These are phyloP conservation scores for Salisapilia sapeloensis DNA, from an alignment of 352 stramenopile species.

Conservation along the genomic window DNA sequence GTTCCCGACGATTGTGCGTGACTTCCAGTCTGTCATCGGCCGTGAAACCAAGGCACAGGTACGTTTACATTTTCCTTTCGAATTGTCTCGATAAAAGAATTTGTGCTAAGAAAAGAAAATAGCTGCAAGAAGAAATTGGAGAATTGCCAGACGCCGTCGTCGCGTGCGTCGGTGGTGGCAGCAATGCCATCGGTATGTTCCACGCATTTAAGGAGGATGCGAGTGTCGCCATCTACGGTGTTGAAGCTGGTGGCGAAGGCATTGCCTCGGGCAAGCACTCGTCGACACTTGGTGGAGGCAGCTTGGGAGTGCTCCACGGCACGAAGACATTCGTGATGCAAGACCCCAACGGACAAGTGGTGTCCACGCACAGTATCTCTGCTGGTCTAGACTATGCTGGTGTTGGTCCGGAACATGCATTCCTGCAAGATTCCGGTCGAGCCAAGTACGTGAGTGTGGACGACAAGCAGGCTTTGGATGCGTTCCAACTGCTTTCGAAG, in stretches of 20 bases:
- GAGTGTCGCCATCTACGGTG: conserved; percentile 89
- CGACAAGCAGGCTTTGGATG: conserved; percentile 92
- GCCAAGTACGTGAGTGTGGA: conserved; percentile 94
- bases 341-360: conserved; percentile 87
- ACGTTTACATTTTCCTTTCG: background rate
- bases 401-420: conserved; percentile 94
- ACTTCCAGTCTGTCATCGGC: conserved; percentile 96
- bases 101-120: conserved; percentile 7
- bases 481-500: conserved; percentile 89
- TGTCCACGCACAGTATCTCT: conserved; percentile 91
- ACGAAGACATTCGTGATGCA: conserved; percentile 97
- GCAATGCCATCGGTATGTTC: conserved; percentile 99
- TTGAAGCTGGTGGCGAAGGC: conserved; percentile 93
- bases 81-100: conserved; percentile 1
- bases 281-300: conserved; percentile 88
- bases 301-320: conserved; percentile 92
- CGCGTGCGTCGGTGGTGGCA: conserved; percentile 94
- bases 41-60: conserved; percentile 85
- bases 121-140: conserved; percentile 88
- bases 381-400: conserved; percentile 96
- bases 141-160: conserved; percentile 92
- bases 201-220: conserved; percentile 91
- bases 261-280: conserved; percentile 82
- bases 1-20: conserved; percentile 96
- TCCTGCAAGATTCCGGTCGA: conserved; percentile 90